Base-by-base conservation (phyloP, 352 stramenopile genomes). In the Globisporangium uncinulatum region DNA sequence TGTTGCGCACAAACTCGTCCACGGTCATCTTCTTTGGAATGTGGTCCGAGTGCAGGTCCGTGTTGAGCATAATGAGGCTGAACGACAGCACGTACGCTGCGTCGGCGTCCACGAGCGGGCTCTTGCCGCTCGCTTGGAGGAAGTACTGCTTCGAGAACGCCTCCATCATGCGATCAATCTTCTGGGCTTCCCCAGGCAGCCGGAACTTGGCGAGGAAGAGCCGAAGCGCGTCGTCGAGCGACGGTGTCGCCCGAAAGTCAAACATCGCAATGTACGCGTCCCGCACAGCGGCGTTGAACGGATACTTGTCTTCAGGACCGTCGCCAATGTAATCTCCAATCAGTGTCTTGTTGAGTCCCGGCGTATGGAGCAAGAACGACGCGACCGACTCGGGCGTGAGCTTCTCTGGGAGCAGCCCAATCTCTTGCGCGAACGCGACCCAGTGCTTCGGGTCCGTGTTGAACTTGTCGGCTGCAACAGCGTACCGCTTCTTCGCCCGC, bases 11-110 rank as follows among this genome's bases (percentile, higher is more conserved):
- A 63, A 95, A 95, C 66, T 94, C 86, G 42, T 95, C 83, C 8
- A 90, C 41, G 1, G 73, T 93, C 86, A 95, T 95, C 51, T 95
- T 95, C 66, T 93, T 93, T 6, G 76, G 68, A 42, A 95, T 92
- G 43, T 94, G 80, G 32, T 93, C 81, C 56, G 77, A 98, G 70
- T 99, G 97, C 59, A 99, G 66, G 61, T 99, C 97, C n/a, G 96
- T 99, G 72, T 99, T 99, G 21, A 99, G 78, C 95, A 99, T 99
- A 52, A 99, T 99, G 61, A 99, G 98, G 45, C 96, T 97, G 79
- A 99, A 99, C 10, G 95, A 90, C 32, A 99, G 71, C 21, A 99
- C 84, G 57, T 98, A 99, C 3, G 94, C 96, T 29, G 95, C 89
- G 65, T 99, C 96, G 10, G 83, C 94, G 31, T 91, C 75, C 19